phyloP scores from a whole-genome alignment of 2,329 filamentous ascomycete genomes.

The Sporothrix schenckii region DNA sequence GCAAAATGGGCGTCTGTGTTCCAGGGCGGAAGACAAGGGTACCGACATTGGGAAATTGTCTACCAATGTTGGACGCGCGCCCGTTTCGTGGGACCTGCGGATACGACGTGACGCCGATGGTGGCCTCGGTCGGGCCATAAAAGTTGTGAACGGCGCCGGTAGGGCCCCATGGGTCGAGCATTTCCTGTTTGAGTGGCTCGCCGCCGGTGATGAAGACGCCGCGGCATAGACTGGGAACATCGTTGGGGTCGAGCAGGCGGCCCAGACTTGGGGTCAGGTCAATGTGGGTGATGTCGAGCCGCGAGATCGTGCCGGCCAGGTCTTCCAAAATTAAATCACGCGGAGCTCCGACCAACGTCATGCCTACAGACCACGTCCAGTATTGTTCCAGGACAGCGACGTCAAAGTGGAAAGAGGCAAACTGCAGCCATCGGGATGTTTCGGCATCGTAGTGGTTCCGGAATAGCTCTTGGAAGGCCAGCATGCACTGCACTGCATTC shows the following conservation, averaged over 20 bases:
- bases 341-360: constrained; percentile 79
- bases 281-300: constrained; percentile 80
- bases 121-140: constrained; percentile 89
- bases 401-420: constrained; percentile 93
- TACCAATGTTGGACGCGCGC: constrained; percentile 84
- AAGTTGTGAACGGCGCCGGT: constrained; percentile 85
- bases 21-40: constrained; percentile 74
- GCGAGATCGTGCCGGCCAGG: constrained; percentile 70
- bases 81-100: constrained; percentile 77
- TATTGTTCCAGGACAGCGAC: constrained; percentile 93
- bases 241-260: constrained; percentile 73
- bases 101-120: constrained; percentile 89
- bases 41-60: constrained; percentile 84
- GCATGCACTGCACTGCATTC: constrained; percentile 86
- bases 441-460: constrained; percentile 68
- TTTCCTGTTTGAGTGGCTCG: constrained; percentile 85
- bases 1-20: constrained; percentile 70
- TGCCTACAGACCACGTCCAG: constrained; percentile 92
- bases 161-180: constrained; percentile 81
- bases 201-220: constrained; percentile 94
- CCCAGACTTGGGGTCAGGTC: constrained; percentile 89
- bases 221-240: constrained; percentile 75
- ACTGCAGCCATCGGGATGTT: constrained; percentile 81
- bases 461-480: constrained; percentile 82
- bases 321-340: constrained; percentile 86